phyloP scores from a whole-genome alignment of 768 basidiomycete genomes.

The Tephrocybe sp. region DNA sequence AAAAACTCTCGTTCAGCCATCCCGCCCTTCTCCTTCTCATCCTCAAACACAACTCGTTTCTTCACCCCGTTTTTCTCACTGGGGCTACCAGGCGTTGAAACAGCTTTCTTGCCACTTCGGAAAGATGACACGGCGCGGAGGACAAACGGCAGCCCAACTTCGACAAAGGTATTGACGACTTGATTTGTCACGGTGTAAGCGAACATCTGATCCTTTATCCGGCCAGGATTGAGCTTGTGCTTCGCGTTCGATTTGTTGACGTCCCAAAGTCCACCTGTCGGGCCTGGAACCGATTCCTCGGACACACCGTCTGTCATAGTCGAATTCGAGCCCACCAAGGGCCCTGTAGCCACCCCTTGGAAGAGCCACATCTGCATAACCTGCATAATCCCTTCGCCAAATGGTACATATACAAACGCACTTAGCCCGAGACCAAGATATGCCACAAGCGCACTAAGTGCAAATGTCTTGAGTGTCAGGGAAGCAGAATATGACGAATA shows the following conservation, averaged over 20 bases:
- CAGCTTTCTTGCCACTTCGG: conserved; percentile 41
- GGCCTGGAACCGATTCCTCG: conserved; percentile 14
- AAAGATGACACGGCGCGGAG: conserved; percentile 57
- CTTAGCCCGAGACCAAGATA: conserved; percentile 90
- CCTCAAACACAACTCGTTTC: conserved; percentile 75
- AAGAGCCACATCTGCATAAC: conserved; percentile 46
- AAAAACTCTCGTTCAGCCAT: conserved; percentile 79
- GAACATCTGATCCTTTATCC: conserved; percentile 90
- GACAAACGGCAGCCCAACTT: conserved; percentile 81
- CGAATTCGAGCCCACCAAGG: conserved; percentile 25
- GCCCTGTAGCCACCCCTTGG: conserved; percentile 21
- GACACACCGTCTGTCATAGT: conserved; percentile 21
- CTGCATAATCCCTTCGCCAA: conserved; percentile 82
- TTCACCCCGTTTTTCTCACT: conserved; percentile 33
- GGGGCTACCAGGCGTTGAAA: conserved; percentile 13
- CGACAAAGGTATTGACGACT: conserved; percentile 71
- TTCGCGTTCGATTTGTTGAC: conserved; percentile 48
- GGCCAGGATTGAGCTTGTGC: conserved; percentile 60
- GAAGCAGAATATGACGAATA: conserved; percentile 75
- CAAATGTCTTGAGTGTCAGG: conserved; percentile 89
- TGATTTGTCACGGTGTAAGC: conserved; percentile 92
- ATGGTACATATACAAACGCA: conserved; percentile 96
- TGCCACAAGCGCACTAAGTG: conserved; percentile 84
- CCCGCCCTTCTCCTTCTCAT: conserved; percentile 55
- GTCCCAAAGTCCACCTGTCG: conserved; percentile 45